Evolutionary conservation across 495 filamentous ascomycete species (phyloP), one percentile per base, ranked within the genome.

Genomic region (Amorphotheca resinae): DNA sequence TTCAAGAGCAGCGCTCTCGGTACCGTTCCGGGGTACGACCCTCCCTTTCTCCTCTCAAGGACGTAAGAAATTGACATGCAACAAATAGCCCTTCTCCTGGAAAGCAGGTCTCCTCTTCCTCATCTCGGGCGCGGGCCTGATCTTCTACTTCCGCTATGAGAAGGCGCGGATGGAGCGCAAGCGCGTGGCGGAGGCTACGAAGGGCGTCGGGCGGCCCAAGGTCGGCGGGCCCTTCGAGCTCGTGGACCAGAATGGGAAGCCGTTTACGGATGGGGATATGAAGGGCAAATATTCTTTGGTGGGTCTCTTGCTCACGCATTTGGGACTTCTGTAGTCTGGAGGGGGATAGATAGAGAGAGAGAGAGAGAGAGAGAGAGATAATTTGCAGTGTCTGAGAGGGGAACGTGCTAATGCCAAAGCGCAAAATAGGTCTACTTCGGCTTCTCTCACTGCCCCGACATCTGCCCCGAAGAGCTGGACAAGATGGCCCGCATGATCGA

Each of bases 401-500:
- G n/a, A n/a, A n/a, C n/a, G n/a, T n/a, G n/a, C n/a, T n/a, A n/a
- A n/a, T n/a, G n/a, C n/a, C n/a, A n/a, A n/a, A n/a, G n/a, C n/a
- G n/a, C n/a, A n/a, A n/a, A 25, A 35, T 38, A 54, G 48, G 78
- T 95, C 33, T 98, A 98, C 64, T 98, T 96, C 59, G 91, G 91
- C 52, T 98, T 98, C 77, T 86, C 86, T 11, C 87, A 95, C 63
- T 98, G 91, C 60, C 91, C 91, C 9, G 91, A 98, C 62, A 98
- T 98, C 62, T 98, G 91, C 69, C 91, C 91, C 22, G 91, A 98
- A 52, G 91, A 98, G 67, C 79, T 98, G 41, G 91, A 98, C 62
- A 98, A 98, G 66, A 94, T 98, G 87, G 85, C 88, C 36, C 67
- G 68, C 49, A 93, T 95, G 70, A 84, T 93, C 57, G 85, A 95